These are phyloP conservation scores for Tuber aestivum DNA, from an alignment of 495 filamentous ascomycete species.

Conservation along the genomic window DNA sequence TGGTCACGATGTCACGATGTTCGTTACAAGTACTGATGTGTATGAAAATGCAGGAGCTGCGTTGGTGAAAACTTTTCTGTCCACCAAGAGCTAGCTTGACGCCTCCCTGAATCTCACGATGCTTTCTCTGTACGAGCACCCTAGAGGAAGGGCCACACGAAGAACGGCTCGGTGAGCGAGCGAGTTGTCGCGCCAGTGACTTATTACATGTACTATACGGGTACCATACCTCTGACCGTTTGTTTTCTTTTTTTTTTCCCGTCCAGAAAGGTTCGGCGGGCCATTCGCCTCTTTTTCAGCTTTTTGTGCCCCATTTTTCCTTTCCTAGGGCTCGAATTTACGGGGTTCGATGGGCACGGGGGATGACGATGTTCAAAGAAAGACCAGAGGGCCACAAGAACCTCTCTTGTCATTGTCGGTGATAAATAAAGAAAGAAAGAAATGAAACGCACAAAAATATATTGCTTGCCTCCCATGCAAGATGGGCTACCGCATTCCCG, in stretches of 20 bases:
- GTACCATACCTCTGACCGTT: neutral
- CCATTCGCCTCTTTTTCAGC: neutral
- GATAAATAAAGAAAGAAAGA: slow-evolving; percentile 3
- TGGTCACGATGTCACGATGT: slow-evolving; percentile 27
- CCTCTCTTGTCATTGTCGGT: neutral
- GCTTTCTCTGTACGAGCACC: neutral
- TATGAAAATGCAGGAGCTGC: slow-evolving; percentile 15
- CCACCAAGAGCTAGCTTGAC: slow-evolving; percentile 21
- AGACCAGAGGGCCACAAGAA: neutral
- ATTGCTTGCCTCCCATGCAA: neutral
- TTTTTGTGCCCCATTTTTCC: neutral
- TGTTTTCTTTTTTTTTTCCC: neutral
- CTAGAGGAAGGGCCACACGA: slow-evolving; percentile 6
- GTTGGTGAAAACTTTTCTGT: slow-evolving; percentile 25
- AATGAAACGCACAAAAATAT: neutral
- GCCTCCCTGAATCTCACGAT: slow-evolving; percentile 1
- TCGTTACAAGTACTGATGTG: slow-evolving; percentile 18
- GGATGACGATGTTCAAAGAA: slow-evolving; percentile 2
- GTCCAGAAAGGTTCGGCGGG: neutral
- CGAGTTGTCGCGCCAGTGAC: neutral
- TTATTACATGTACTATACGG: neutral
- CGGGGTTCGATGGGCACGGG: neutral
- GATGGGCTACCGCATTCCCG: neutral
- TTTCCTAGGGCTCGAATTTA: neutral
- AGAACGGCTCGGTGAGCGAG: neutral